Percentiles rank a stretch among this genome's conserved stretches.
Conservation (phyloP, 169 alveolate genomes). For the Plasmodium ovale region DNA sequence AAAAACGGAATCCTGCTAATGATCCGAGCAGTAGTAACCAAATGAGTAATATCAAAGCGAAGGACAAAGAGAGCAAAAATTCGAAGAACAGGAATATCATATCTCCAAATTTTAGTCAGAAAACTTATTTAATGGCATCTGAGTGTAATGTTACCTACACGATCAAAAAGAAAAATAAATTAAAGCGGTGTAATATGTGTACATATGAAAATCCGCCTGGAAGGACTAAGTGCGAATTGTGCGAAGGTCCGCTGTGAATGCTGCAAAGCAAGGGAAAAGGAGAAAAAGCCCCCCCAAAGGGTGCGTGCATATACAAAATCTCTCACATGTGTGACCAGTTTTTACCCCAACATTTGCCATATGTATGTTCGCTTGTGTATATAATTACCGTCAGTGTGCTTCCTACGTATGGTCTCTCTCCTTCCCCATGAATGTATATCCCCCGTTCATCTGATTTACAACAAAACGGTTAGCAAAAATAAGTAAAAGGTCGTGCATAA, state of each 20-base stretch:
- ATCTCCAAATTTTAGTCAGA: neutral
- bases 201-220: slow-evolving; percentile 64
- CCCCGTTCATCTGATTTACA: no score
- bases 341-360: no score
- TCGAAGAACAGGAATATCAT: neutral
- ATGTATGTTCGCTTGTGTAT: no score
- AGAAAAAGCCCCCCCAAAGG: neutral
- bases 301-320: neutral
- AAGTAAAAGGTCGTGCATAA: no score
- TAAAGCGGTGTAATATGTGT: slow-evolving; percentile 55
- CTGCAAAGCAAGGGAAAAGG: neutral
- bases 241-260: slow-evolving; percentile 30
- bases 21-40: neutral
- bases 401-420: no score
- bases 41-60: no score
- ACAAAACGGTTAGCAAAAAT: no score
- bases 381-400: no score
- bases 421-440: no score
- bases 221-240: slow-evolving; percentile 57
- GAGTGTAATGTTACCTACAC: slow-evolving; percentile 65
- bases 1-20: neutral
- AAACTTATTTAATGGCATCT: slow-evolving; percentile 19
- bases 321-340: neutral
- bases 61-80: slow-evolving; percentile 7
- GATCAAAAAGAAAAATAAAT: slow-evolving; percentile 41